These are phyloP conservation scores for Botrytis pseudocinerea DNA, from an alignment of 2,329 filamentous ascomycete species.

Conservation along the genomic window DNA sequence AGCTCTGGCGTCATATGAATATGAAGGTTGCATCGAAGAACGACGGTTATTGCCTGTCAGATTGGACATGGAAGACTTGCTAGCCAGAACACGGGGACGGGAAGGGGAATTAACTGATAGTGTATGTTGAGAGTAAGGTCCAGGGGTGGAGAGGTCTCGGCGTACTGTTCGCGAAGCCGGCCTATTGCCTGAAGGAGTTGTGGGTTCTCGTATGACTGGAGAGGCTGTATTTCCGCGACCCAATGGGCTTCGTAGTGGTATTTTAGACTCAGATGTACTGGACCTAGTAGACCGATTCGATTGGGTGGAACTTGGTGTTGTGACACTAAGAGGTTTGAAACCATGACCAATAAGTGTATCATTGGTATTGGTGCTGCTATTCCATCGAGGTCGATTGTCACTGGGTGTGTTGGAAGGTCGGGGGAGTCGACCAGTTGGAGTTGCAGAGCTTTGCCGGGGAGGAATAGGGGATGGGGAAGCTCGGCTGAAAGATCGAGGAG, in stretches of 20 bases:
- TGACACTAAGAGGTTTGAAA: slow-evolving; percentile 62
- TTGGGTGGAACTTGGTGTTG: slow-evolving; percentile 41
- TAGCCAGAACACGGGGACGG: slow-evolving; percentile 33
- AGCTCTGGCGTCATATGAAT: slow-evolving; percentile 41
- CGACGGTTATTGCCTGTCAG: slow-evolving; percentile 47
- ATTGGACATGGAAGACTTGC: slow-evolving; percentile 48
- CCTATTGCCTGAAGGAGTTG: slow-evolving; percentile 37
- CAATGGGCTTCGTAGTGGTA: slow-evolving; percentile 39
- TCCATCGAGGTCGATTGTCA: slow-evolving; percentile 71
- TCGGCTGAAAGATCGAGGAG: slow-evolving; percentile 46
- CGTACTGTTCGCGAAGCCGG: slow-evolving; percentile 47
- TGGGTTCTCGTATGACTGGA: slow-evolving; percentile 30
- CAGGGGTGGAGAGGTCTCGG: slow-evolving; percentile 56
- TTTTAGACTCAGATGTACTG: slow-evolving; percentile 34
- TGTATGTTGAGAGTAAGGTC: slow-evolving; percentile 50
- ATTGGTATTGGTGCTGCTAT: slow-evolving; percentile 61
- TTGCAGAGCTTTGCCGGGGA: slow-evolving; percentile 48
- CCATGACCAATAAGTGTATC: slow-evolving; percentile 68
- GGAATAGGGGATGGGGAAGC: slow-evolving; percentile 42
- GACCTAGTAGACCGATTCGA: slow-evolving; percentile 30
- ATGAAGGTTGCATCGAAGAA: slow-evolving; percentile 53
- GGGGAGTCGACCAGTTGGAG: slow-evolving; percentile 50
- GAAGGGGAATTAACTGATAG: slow-evolving; percentile 47
- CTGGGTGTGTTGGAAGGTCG: slow-evolving; percentile 49
- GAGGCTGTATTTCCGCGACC: slow-evolving; percentile 38